Evolutionary conservation across 257 asterid genomes (phyloP).

Genomic region (Ehretia macrophylla): DNA sequence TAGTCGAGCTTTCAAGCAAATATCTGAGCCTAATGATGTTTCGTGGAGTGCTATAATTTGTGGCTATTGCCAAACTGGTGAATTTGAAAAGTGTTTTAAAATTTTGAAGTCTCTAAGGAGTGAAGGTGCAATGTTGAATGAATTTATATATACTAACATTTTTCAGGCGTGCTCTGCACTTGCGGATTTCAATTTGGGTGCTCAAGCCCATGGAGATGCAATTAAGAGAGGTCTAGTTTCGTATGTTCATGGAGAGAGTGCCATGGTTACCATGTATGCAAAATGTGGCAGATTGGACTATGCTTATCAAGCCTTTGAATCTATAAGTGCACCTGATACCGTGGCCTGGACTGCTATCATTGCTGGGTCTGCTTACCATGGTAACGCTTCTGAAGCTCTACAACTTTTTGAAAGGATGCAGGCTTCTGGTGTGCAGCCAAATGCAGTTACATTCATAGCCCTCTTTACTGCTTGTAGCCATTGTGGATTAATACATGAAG

Average conservation of each 20-base stretch:
- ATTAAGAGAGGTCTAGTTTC: slow-evolving; percentile 43
- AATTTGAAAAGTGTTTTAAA: slow-evolving; percentile 35
- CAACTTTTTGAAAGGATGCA: slow-evolving; percentile 35
- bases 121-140: slow-evolving; percentile 34
- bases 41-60: slow-evolving; percentile 60
- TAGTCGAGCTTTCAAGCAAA: slow-evolving; percentile 31
- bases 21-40: slow-evolving; percentile 48
- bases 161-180: slow-evolving; percentile 44
- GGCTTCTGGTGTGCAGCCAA: slow-evolving; percentile 30
- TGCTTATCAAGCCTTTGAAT: slow-evolving; percentile 36
- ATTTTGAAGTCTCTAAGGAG: slow-evolving; percentile 38
- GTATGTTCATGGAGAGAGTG: slow-evolving; percentile 45
- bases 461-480: slow-evolving; percentile 60
- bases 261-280: slow-evolving; percentile 52
- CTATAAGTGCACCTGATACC: slow-evolving; percentile 34
- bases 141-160: slow-evolving; percentile 49
- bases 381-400: slow-evolving; percentile 41
- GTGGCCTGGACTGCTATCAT: slow-evolving; percentile 59
- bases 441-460: slow-evolving; percentile 40
- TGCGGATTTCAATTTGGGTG: slow-evolving; percentile 43
- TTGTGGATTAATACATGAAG: slow-evolving; percentile 43
- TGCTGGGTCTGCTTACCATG: slow-evolving; percentile 47
- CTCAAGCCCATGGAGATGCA: slow-evolving; percentile 59
- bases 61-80: slow-evolving; percentile 44
- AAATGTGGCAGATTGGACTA: slow-evolving; percentile 46